Conservation (phyloP, 2,329 filamentous ascomycete species). For the Bertia moriformis region DNA sequence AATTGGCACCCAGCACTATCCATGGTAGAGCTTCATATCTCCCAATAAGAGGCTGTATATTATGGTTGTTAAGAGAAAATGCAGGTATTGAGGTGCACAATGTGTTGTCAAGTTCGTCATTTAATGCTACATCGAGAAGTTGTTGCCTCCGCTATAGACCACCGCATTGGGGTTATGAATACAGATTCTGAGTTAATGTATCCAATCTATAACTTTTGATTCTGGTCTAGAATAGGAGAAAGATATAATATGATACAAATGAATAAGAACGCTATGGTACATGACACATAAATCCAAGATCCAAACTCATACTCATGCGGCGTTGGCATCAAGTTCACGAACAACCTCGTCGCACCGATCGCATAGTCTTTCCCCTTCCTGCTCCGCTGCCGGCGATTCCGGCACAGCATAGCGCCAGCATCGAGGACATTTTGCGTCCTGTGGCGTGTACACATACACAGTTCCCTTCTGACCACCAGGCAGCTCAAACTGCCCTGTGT, state of each 20-base stretch:
- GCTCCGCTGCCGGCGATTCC: constrained; percentile 7
- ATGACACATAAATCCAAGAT: too few relatives aligned
- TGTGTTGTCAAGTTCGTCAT: too few relatives aligned
- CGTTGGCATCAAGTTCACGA: neutral
- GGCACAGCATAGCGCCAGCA: constrained; percentile 80
- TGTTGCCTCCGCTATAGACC: neutral
- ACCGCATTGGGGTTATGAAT: neutral
- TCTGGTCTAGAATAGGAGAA: too few relatives aligned
- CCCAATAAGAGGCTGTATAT: too few relatives aligned
- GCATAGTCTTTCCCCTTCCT: neutral
- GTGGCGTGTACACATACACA: neutral
- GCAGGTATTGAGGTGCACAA: too few relatives aligned
- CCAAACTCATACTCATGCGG: too few relatives aligned
- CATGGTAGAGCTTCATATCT: too few relatives aligned
- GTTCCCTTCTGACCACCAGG: neutral
- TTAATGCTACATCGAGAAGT: too few relatives aligned
- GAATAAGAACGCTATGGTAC: neutral
- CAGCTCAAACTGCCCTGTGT: neutral
- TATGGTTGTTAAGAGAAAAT: too few relatives aligned
- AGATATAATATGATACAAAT: neutral
- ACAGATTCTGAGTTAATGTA: too few relatives aligned
- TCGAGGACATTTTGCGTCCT: constrained; percentile 57
- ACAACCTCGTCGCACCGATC: neutral
- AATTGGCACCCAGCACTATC: too few relatives aligned
- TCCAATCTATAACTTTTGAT: too few relatives aligned